Conservation (phyloP, 495 filamentous ascomycete genomes). For the Thermothielavioides terrestris region DNA sequence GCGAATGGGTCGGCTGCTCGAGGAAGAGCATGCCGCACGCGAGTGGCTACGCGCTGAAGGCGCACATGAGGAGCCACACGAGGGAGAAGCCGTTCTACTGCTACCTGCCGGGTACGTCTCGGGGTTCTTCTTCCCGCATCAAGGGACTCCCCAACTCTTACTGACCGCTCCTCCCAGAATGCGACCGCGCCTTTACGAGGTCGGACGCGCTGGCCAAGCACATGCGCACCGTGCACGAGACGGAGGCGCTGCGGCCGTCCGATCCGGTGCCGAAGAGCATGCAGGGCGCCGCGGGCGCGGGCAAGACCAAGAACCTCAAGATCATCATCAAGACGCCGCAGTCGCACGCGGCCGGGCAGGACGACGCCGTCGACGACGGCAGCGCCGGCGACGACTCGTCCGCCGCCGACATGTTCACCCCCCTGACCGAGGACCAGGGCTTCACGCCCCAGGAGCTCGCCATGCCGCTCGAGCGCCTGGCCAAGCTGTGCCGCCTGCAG, state of each 20-base stretch:
- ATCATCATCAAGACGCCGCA: conserved; percentile 49
- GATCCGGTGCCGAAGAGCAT: conserved; percentile 75
- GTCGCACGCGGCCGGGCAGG: conserved; percentile 47
- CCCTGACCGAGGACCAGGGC: conserved; percentile 49
- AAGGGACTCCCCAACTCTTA: neutral
- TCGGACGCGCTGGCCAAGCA: conserved; percentile 97
- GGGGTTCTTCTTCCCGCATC: neutral
- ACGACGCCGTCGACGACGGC: conserved; percentile 45
- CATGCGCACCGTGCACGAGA: conserved; percentile 98
- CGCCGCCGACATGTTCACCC: conserved; percentile 36
- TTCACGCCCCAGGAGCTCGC: conserved; percentile 67
- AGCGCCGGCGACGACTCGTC: conserved; percentile 41
- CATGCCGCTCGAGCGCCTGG: conserved; percentile 60
- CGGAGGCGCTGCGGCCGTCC: conserved; percentile 80
- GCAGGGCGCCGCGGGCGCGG: conserved; percentile 42
- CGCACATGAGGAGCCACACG: conserved; percentile 96
- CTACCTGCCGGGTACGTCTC: conserved; percentile 67
- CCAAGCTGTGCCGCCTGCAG: conserved; percentile 65
- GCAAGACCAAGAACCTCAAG: conserved; percentile 57
- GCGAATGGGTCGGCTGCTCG: conserved; percentile 86
- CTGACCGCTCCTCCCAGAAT: conserved; percentile 51
- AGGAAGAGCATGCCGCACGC: conserved; percentile 86
- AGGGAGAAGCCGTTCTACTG: conserved; percentile 98
- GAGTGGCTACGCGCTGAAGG: conserved; percentile 88
- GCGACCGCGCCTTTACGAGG: conserved; percentile 92